These are phyloP conservation scores for Haplosporangium gracile DNA, from an alignment of 192 early-diverging fungal genomes.

Conservation along the genomic window DNA sequence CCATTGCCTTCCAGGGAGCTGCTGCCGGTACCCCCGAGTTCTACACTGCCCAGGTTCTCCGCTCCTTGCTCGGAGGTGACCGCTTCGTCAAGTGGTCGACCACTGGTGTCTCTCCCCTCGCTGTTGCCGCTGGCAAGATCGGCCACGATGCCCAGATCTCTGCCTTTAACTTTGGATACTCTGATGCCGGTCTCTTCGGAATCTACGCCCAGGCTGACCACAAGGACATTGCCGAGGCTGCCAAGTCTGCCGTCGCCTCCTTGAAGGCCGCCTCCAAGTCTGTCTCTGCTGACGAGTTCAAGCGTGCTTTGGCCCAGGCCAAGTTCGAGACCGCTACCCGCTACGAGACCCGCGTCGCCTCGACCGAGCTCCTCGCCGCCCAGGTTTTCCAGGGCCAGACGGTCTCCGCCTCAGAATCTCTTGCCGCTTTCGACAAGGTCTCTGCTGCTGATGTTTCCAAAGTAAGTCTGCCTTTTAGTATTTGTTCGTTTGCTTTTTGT, in stretches of 20 bases:
- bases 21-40: slow-evolving; percentile 70
- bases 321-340: slow-evolving; percentile 66
- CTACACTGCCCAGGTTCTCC: slow-evolving; percentile 74
- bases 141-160: slow-evolving; percentile 67
- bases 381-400: slow-evolving; percentile 57
- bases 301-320: slow-evolving; percentile 76
- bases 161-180: slow-evolving; percentile 90
- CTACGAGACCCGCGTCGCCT: slow-evolving; percentile 61
- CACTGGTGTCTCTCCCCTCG: slow-evolving; percentile 71
- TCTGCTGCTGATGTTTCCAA: slow-evolving; percentile 55
- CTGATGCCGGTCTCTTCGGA: slow-evolving; percentile 93
- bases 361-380: slow-evolving; percentile 62
- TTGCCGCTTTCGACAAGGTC: slow-evolving; percentile 40
- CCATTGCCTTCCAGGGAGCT: slow-evolving; percentile 86
- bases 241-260: slow-evolving; percentile 68
- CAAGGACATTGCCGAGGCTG: slow-evolving; percentile 73
- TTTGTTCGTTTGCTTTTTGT: slow-evolving; percentile 59
- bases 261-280: slow-evolving; percentile 69
- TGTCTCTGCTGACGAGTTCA: slow-evolving; percentile 66
- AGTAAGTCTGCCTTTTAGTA: slow-evolving; percentile 27
- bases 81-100: slow-evolving; percentile 72
- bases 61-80: slow-evolving; percentile 71
- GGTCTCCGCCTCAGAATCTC: slow-evolving; percentile 30
- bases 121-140: slow-evolving; percentile 69
- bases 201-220: slow-evolving; percentile 74